Conservation (phyloP, 2,329 filamentous ascomycete species). For the Dactylellina drechsleri region DNA sequence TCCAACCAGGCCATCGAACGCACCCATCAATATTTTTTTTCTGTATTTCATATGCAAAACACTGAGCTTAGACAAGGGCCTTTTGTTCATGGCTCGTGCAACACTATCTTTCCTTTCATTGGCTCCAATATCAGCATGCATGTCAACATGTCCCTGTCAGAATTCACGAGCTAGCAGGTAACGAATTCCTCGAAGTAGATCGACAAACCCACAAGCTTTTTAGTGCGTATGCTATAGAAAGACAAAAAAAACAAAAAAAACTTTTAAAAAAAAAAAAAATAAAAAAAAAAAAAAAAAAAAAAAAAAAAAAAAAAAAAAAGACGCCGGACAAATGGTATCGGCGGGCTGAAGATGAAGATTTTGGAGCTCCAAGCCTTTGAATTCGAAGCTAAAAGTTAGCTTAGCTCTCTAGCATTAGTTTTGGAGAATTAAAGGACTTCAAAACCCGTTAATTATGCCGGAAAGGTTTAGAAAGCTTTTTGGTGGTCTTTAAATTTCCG, state of each 20-base stretch:
- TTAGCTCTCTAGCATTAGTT: neutral
- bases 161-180: slow-evolving; percentile 35
- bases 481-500: neutral
- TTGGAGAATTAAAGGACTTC: too few relatives aligned
- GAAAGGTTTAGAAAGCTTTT: neutral
- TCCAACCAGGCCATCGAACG: slow-evolving; percentile 16
- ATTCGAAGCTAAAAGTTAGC: slow-evolving; percentile 17
- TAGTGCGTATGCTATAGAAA: slow-evolving; percentile 37
- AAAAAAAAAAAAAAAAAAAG: slow-evolving; percentile 1
- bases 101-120: slow-evolving; percentile 47
- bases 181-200: slow-evolving; percentile 48
- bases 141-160: too few relatives aligned
- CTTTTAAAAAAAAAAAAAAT: too few relatives aligned
- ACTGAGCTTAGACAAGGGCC: slow-evolving; percentile 18
- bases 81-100: slow-evolving; percentile 40
- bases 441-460: neutral
- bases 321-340: slow-evolving; percentile 6
- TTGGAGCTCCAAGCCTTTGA: slow-evolving; percentile 38
- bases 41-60: slow-evolving; percentile 18
- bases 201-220: slow-evolving; percentile 21
- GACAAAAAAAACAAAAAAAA: neutral
- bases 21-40: slow-evolving; percentile 5
- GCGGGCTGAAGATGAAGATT: slow-evolving; percentile 5
- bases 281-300: too few relatives aligned
- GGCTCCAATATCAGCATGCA: slow-evolving; percentile 14